A percentile compares a stretch with the other conserved stretches of the same genome.
Conservation (phyloP, 768 basidiomycete genomes). For the Auricularia sp. region DNA sequence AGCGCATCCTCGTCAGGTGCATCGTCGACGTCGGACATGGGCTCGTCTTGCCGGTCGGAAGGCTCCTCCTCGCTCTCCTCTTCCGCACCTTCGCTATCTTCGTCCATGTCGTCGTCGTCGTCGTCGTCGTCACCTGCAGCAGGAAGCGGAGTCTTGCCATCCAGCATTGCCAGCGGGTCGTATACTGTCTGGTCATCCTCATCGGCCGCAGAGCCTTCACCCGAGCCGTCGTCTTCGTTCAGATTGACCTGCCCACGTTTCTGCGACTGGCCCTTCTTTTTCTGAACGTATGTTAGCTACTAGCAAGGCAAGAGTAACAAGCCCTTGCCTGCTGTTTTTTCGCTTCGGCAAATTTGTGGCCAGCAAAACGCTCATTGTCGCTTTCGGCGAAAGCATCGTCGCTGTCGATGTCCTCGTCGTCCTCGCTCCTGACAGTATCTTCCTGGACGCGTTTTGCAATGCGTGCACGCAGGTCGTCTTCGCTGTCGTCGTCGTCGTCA, state of each 20-base stretch:
- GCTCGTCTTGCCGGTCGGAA: constrained; percentile 31
- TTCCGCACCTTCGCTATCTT: constrained; percentile 32
- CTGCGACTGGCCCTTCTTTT: constrained; percentile 20
- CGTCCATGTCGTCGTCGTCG: constrained; percentile 36
- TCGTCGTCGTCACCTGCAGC: constrained; percentile 38
- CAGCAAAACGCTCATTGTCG: constrained; percentile 70
- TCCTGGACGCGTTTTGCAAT: constrained; percentile 19
- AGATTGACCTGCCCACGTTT: constrained; percentile 49
- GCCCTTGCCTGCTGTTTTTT: constrained; percentile 9
- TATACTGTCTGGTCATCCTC: constrained; percentile 15
- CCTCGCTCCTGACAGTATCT: constrained; percentile 34
- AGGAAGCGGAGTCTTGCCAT: constrained; percentile 18
- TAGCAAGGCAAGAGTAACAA: background rate
- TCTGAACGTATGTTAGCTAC: constrained; percentile 10
- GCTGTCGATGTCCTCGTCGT: constrained; percentile 81
- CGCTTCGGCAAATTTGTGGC: constrained; percentile 37
- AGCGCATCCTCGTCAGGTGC: constrained; percentile 32
- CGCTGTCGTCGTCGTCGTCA: constrained; percentile 20
- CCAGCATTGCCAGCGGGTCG: constrained; percentile 4
- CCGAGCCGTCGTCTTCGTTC: constrained; percentile 42
- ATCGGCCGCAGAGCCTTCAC: constrained; percentile 21
- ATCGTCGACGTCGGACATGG: constrained; percentile 12
- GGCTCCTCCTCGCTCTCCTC: constrained; percentile 34
- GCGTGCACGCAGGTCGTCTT: constrained; percentile 1
- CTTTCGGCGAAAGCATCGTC: constrained; percentile 78